Conservation (phyloP, 371 early-diverging fungal genomes). For the Conidiobolus coronatus region DNA sequence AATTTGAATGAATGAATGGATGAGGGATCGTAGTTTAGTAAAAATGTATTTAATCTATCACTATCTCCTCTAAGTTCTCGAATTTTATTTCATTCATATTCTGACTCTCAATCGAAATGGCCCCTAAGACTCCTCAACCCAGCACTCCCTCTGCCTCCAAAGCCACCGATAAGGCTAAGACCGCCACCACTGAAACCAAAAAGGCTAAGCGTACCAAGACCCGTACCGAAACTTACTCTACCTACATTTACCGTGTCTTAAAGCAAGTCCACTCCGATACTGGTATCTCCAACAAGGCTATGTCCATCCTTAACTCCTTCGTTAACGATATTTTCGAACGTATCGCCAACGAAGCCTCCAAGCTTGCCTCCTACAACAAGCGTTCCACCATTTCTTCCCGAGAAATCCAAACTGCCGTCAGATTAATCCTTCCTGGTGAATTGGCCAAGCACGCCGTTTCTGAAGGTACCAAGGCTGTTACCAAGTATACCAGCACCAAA, state of each 20-base stretch:
- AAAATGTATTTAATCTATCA: too few relatives aligned
- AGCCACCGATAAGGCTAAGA: constrained; percentile 17
- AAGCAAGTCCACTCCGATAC: constrained; percentile 95
- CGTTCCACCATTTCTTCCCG: constrained; percentile 80
- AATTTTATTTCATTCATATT: not conserved
- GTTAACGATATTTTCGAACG: constrained; percentile 94
- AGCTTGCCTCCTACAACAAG: constrained; percentile 83
- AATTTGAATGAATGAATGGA: too few relatives aligned
- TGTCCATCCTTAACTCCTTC: constrained; percentile 94
- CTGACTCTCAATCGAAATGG: not conserved
- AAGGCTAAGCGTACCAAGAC: constrained; percentile 11
- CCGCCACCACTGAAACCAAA: constrained; percentile 19
- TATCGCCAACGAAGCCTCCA: constrained; percentile 72
- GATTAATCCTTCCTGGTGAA: constrained; percentile 84
- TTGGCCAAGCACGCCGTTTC: constrained; percentile 92
- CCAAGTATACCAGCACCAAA: constrained; percentile 76
- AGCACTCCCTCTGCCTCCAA: not conserved
- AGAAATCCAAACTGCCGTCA: constrained; percentile 85
- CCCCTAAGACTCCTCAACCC: not conserved
- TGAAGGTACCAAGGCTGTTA: constrained; percentile 91
- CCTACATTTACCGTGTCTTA: constrained; percentile 91
- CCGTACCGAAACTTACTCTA: constrained; percentile 77
- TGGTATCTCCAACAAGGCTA: constrained; percentile 95
- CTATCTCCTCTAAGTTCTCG: too few relatives aligned
- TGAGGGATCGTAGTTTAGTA: too few relatives aligned